A percentile compares a stretch with the other conserved stretches of the same genome.
These are phyloP conservation scores for Daldinia childiae DNA, from an alignment of 495 filamentous ascomycete species.

Conservation along the genomic window DNA sequence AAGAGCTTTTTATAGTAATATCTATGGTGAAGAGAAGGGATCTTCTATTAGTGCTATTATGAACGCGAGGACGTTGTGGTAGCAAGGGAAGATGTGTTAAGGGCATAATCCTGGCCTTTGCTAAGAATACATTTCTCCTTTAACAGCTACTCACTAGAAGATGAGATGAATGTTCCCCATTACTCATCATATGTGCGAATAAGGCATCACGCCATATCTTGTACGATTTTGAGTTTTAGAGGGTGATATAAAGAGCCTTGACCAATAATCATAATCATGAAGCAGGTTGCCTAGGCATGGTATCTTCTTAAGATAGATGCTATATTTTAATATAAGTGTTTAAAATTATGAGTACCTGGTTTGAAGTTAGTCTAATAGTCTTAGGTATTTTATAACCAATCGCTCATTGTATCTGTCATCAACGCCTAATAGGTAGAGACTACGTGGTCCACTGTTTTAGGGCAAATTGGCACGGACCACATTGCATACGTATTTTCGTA, in stretches of 20 bases:
- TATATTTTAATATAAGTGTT: no score
- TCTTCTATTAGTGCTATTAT: no score
- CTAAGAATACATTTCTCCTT: not conserved
- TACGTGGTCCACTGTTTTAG: slow-evolving; percentile 34
- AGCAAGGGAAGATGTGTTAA: not conserved
- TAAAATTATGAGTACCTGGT: no score
- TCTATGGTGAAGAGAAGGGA: no score
- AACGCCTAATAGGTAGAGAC: slow-evolving; percentile 23
- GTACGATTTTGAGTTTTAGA: not conserved
- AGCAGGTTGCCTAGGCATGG: not conserved
- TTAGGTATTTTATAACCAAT: no score
- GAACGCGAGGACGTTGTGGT: no score
- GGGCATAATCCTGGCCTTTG: not conserved
- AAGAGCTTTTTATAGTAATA: not conserved
- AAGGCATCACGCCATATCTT: not conserved
- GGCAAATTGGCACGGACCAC: slow-evolving; percentile 24
- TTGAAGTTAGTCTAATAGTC: no score
- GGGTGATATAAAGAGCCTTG: not conserved
- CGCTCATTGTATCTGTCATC: not conserved
- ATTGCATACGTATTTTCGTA: slow-evolving; percentile 4
- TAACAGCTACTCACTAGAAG: not conserved
- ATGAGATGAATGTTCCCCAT: not conserved
- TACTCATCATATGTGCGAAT: not conserved
- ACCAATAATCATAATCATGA: not conserved
- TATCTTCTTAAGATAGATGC: no score